Base-by-base conservation (phyloP, 179 eudicot genomes). In the Vitellaria paradoxa region DNA sequence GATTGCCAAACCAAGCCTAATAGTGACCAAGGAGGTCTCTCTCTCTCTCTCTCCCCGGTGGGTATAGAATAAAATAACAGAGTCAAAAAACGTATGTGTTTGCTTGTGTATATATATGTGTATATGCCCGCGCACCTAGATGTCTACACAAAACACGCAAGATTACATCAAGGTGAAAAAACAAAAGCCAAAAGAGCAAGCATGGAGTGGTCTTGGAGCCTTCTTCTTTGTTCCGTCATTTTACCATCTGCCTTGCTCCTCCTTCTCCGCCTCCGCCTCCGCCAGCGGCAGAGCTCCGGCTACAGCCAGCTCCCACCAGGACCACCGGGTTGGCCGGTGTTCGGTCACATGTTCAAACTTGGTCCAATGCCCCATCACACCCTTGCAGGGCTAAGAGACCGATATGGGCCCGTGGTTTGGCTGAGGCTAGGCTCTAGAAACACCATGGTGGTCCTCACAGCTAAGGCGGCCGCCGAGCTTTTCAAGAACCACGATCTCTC, bases 291-390 rank as follows among this genome's bases (percentile, higher is more conserved):
- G 24, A 77, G 49, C 18, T 47, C 64, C 8, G 30, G 3, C 47
- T 20, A 55, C 49, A 3, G 21, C 47, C 73, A 65, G 50, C 79
- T 66, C 6, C 88, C 88, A 42, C 53, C 71, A 18, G 71, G 53
- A 2, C 71, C 71, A 68, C 71, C 71, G n/a, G 71, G 53, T 17
- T 18, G 83, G 79, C 88, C 88, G 15, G 60, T 85, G 18, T 76
- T 85, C 52, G 88, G 88, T n/a, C 76, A 83, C 74, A 68, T 86
- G 66, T 84, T 83, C 76, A 70, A 83, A 7, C 86, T 86, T 3
- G 88, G 88, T 15, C 23, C 37, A 26, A 56, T 81, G 74, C 88
- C 88, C 37, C 81, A 81, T 7, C 76, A 72, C 17, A 77, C 78
- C 20, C 24, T 81, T 7, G 78, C 78, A 1, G 72, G 72, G 75